Percentiles rank a stretch among this genome's conserved stretches.
Evolutionary conservation across 148 eudicot species (phyloP).

Genomic region (Silene latifolia): DNA sequence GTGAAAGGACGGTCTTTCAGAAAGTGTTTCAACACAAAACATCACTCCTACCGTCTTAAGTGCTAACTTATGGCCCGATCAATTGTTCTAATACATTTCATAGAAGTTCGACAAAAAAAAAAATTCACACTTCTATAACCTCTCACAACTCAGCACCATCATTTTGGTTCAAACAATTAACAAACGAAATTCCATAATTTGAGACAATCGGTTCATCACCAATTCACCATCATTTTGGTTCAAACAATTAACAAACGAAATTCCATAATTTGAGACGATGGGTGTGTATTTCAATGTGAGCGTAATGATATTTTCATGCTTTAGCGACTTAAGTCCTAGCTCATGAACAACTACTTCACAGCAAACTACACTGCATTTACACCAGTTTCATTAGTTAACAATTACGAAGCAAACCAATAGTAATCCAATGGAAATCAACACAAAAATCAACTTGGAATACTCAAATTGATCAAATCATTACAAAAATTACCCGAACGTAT

Average conservation of each 20-base stretch:
- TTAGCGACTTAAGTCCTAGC: too few species aligned
- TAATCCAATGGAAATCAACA: neutral
- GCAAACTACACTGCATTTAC: neutral
- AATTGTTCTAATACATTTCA: neutral
- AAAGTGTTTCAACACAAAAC: neutral
- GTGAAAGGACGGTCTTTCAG: neutral
- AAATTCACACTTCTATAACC: too few species aligned
- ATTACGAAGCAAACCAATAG: neutral
- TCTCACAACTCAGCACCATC: neutral
- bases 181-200: neutral
- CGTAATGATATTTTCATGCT: too few species aligned
- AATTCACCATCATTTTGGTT: neutral
- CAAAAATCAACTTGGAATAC: neutral
- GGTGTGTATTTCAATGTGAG: too few species aligned
- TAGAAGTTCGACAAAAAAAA: neutral
- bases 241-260: neutral
- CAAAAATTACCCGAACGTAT: constrained; percentile 64
- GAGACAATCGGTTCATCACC: too few species aligned
- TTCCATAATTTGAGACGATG: too few species aligned
- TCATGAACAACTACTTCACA: neutral
- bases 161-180: neutral
- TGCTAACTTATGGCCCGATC: neutral
- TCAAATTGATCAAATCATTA: neutral
- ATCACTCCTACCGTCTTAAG: neutral
- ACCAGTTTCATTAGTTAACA: neutral